Evolutionary conservation across 805 yeast species (phyloP).

Genomic region (Pichia cabralensis): DNA sequence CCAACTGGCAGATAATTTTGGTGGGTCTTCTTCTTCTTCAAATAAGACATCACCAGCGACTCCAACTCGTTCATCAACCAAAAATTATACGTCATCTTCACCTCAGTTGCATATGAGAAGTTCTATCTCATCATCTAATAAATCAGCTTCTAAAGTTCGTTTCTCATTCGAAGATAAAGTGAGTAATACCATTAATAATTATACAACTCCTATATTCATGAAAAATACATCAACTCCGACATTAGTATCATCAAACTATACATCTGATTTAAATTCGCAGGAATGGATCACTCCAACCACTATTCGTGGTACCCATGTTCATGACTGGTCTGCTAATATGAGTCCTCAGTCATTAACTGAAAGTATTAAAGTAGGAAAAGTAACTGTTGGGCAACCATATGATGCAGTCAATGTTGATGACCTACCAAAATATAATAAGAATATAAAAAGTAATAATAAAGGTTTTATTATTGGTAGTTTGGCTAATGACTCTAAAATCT

Average conservation of each 20-base stretch:
- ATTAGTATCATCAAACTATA: not conserved
- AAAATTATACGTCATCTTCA: not conserved
- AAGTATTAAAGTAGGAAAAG: conserved; percentile 6
- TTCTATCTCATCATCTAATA: not conserved
- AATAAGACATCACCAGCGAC: not conserved
- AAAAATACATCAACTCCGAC: not conserved
- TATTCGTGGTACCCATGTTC: conserved; percentile 23
- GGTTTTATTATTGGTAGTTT: too few relatives aligned
- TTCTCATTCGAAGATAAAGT: not conserved
- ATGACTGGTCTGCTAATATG: conserved; percentile 18
- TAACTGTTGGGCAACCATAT: too few relatives aligned
- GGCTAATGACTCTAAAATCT: too few relatives aligned
- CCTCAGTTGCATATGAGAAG: not conserved
- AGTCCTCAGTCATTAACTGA: conserved; percentile 5
- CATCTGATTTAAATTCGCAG: not conserved
- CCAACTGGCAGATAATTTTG: not conserved
- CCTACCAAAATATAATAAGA: too few relatives aligned
- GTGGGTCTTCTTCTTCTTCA: not conserved
- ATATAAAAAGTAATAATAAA: too few relatives aligned
- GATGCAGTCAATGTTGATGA: too few relatives aligned
- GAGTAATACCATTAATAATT: not conserved
- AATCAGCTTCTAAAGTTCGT: conserved; percentile 1
- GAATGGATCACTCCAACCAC: conserved; percentile 15
- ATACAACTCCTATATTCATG: not conserved
- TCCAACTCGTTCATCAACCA: not conserved